Percentiles rank a stretch among this genome's conserved stretches.
These are phyloP conservation scores for Lojkania enalia DNA, from an alignment of 2,329 filamentous ascomycete genomes.

Conservation along the genomic window DNA sequence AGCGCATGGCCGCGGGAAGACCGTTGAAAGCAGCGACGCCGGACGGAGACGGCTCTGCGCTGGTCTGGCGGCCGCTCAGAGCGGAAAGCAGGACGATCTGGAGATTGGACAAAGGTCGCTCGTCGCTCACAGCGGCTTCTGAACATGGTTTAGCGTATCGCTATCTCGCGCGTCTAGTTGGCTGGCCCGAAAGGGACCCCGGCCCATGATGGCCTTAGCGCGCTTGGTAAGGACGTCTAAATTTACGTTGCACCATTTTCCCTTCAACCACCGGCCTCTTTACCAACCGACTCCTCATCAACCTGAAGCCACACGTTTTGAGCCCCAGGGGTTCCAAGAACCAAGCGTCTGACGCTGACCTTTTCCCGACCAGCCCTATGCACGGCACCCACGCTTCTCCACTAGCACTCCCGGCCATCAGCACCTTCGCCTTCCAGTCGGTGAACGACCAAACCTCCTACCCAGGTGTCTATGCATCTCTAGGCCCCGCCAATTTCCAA, in stretches of 20 bases:
- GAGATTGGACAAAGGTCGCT: constrained; percentile 2
- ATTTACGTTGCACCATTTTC: constrained; percentile 12
- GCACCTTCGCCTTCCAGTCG: constrained; percentile 25
- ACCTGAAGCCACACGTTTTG: constrained; percentile 9
- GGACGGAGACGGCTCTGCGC: constrained; percentile 8
- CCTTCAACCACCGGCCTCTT: background rate
- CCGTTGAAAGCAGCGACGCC: background rate
- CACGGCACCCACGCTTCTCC: constrained; percentile 18
- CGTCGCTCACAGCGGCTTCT: constrained; percentile 11
- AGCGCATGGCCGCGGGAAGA: constrained; percentile 7
- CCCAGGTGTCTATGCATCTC: constrained; percentile 4
- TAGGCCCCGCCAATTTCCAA: constrained; percentile 15
- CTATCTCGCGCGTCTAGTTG: background rate
- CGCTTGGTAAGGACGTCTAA: constrained; percentile 18
- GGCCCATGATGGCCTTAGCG: background rate
- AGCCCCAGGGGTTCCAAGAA: constrained; percentile 22
- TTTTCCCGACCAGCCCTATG: constrained; percentile 31
- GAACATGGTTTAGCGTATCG: constrained; percentile 4
- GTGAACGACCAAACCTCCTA: constrained; percentile 16
- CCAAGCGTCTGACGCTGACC: constrained; percentile 33
- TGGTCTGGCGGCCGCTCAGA: constrained; percentile 2
- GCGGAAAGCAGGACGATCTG: background rate
- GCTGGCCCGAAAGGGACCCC: background rate
- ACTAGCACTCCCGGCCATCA: constrained; percentile 22
- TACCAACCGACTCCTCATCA: background rate